A percentile compares a stretch with the other conserved stretches of the same genome.
Evolutionary conservation across 768 basidiomycete genomes (phyloP).

Genomic region (Russula sp.): DNA sequence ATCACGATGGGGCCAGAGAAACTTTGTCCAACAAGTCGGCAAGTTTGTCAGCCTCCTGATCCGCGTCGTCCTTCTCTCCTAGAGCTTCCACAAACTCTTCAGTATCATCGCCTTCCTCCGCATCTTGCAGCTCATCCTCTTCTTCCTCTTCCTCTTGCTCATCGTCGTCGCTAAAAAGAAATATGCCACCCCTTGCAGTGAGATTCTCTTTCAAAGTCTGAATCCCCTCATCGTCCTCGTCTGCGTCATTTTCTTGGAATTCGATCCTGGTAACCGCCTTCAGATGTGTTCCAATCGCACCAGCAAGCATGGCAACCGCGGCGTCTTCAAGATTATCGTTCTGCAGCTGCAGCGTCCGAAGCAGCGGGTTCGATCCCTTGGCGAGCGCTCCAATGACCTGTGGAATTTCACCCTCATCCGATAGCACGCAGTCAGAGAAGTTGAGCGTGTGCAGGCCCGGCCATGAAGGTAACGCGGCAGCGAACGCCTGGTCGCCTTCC

Average conservation of each 20-base stretch:
- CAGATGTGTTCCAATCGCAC: slow-evolving; percentile 57
- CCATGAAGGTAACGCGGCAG: slow-evolving; percentile 63
- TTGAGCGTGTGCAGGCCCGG: slow-evolving; percentile 71
- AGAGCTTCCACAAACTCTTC: slow-evolving; percentile 25
- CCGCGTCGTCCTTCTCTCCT: slow-evolving; percentile 31
- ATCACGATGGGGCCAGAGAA: slow-evolving; percentile 13
- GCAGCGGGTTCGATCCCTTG: slow-evolving; percentile 63
- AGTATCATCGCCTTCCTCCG: slow-evolving; percentile 30
- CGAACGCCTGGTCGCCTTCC: slow-evolving; percentile 50
- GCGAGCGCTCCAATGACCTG: slow-evolving; percentile 54
- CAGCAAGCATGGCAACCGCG: slow-evolving; percentile 61
- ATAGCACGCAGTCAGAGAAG: slow-evolving; percentile 87
- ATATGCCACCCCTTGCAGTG: slow-evolving; percentile 59
- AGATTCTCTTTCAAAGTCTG: slow-evolving; percentile 48
- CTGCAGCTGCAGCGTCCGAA: slow-evolving; percentile 77
- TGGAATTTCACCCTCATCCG: slow-evolving; percentile 74
- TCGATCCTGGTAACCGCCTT: slow-evolving; percentile 62
- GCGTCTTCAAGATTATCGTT: slow-evolving; percentile 83
- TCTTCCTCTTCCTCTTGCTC: slow-evolving; percentile 61
- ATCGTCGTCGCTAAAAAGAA: slow-evolving; percentile 72
- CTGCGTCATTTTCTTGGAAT: slow-evolving; percentile 85
- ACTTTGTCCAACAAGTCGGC: slow-evolving; percentile 65
- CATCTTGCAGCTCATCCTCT: slow-evolving; percentile 39
- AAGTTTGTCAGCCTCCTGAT: slow-evolving; percentile 48
- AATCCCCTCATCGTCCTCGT: slow-evolving; percentile 65